Percentiles rank a stretch among this genome's conserved stretches.
These are phyloP conservation scores for Sarocladium strictum DNA, from an alignment of 2,329 filamentous ascomycete genomes.

Conservation along the genomic window DNA sequence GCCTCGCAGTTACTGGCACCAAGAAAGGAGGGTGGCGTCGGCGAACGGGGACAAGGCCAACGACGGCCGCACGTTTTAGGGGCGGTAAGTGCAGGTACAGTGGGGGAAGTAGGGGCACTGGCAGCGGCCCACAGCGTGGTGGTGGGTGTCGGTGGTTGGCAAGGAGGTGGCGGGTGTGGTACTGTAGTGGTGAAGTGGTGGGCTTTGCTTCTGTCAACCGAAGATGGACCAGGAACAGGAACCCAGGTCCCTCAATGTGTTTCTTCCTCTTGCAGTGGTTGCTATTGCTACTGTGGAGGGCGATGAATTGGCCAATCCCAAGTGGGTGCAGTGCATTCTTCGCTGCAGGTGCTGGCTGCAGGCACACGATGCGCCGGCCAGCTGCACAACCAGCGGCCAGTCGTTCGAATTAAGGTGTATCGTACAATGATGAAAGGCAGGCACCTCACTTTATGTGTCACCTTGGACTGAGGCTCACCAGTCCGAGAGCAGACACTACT, in stretches of 20 bases:
- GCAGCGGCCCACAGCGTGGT: slow-evolving; percentile 7
- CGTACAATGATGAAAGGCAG: not conserved
- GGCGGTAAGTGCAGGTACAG: slow-evolving; percentile 3
- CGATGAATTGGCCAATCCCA: not conserved
- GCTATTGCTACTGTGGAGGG: not conserved
- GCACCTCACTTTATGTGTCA: no score
- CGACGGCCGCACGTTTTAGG: not conserved
- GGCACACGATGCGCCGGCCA: not conserved
- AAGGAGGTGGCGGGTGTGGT: not conserved
- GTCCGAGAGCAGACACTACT: no score
- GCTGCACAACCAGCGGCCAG: not conserved
- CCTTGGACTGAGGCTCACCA: not conserved
- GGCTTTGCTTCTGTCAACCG: not conserved
- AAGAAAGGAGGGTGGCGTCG: slow-evolving; percentile 7
- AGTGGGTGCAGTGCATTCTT: not conserved
- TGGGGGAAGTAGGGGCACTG: not conserved
- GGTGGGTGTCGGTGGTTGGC: not conserved
- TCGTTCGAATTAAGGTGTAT: not conserved
- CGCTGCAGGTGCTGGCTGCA: slow-evolving; percentile 1
- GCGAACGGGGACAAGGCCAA: not conserved
- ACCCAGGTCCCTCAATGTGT: not conserved
- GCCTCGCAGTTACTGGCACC: not conserved
- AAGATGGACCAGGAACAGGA: not conserved
- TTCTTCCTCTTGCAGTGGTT: not conserved
- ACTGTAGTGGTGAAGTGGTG: no score